phyloP scores from a whole-genome alignment of 2,329 filamentous ascomycete species.

The Pseudogymnoascus sp. region DNA sequence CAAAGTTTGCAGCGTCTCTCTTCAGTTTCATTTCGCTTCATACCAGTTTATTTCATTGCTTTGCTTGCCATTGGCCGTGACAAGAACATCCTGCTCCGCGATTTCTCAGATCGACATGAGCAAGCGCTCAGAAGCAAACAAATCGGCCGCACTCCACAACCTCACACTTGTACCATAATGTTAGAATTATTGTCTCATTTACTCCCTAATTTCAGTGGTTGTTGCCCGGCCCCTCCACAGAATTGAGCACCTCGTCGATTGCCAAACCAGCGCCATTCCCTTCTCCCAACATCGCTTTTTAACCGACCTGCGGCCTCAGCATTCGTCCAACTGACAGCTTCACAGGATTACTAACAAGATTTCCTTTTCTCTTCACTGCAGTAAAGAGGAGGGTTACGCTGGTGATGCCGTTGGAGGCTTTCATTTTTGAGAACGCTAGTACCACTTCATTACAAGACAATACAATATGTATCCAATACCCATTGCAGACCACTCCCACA shows the following conservation, averaged over 20 bases:
- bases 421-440: neutral
- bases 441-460: conserved; percentile 3
- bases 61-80: neutral
- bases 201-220: neutral
- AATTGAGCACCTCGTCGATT: too few relatives aligned
- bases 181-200: neutral
- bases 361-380: neutral
- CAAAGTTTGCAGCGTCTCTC: neutral
- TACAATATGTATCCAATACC: neutral
- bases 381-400: neutral
- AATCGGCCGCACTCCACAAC: neutral
- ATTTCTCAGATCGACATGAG: neutral
- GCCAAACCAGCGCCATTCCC: neutral
- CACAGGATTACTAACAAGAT: neutral
- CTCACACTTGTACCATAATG: neutral
- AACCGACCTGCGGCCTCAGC: neutral
- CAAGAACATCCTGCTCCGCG: neutral
- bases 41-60: neutral
- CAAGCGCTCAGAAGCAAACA: neutral
- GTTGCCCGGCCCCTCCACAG: neutral
- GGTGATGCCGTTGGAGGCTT: neutral
- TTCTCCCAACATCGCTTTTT: neutral
- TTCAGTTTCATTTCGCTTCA: neutral
- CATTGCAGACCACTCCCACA: neutral
- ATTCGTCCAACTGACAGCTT: neutral